phyloP scores from a whole-genome alignment of 2,329 filamentous ascomycete species.

The Ophiosphaerella narmari region DNA sequence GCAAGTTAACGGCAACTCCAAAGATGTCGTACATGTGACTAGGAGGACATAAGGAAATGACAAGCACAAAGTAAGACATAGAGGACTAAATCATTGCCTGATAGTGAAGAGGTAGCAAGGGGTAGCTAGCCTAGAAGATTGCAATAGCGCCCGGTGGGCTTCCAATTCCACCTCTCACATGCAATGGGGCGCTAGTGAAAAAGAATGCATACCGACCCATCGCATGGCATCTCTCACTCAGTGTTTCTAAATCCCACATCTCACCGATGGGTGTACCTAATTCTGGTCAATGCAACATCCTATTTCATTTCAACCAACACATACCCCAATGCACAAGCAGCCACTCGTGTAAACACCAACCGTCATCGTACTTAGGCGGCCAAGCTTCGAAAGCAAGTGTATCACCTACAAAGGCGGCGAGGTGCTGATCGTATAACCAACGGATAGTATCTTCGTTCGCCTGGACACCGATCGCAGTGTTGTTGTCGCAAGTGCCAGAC shows the following conservation, averaged over 20 bases:
- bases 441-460: constrained; percentile 37
- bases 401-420: constrained; percentile 46
- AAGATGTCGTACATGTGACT: no score
- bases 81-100: no score
- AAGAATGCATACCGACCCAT: constrained; percentile 63
- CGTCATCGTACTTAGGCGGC: constrained; percentile 35
- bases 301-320: not conserved
- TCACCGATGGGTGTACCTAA: constrained; percentile 38
- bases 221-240: constrained; percentile 59
- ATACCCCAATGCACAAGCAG: constrained; percentile 36
- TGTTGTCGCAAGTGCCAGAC: constrained; percentile 39
- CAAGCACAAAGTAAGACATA: no score
- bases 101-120: no score
- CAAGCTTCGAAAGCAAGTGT: constrained; percentile 48
- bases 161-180: constrained; percentile 56
- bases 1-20: no score
- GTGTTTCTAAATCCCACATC: constrained; percentile 53
- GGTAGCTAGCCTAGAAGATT: constrained; percentile 25
- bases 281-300: not conserved
- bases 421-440: constrained; percentile 46
- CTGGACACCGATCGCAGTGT: constrained; percentile 39
- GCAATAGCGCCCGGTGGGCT: constrained; percentile 44
- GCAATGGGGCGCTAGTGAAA: constrained; percentile 63
- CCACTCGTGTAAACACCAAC: constrained; percentile 43
- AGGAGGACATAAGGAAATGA: no score